Evolutionary conservation across 805 yeast genomes (phyloP).

Genomic region (Starmera pachycereana): DNA sequence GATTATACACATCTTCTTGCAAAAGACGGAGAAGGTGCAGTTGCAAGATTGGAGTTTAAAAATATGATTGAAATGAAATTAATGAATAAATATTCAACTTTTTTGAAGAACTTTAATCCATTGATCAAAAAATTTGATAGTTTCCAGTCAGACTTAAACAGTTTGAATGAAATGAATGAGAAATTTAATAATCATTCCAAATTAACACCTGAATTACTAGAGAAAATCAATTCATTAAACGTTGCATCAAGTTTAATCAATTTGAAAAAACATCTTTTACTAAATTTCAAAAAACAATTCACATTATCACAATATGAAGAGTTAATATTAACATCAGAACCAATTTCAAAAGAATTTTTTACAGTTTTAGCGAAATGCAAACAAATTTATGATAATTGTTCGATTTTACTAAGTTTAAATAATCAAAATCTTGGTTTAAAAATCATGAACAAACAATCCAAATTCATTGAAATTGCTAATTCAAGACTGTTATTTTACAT

Average conservation of each 20-base stretch:
- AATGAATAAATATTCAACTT: constrained; percentile 42
- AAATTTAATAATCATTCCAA: constrained; percentile 7
- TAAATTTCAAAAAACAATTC: constrained; percentile 48
- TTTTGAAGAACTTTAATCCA: constrained; percentile 33
- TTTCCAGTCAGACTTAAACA: constrained; percentile 12
- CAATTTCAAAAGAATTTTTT: constrained; percentile 45
- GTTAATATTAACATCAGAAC: constrained; percentile 36
- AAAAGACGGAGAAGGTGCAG: constrained; percentile 30
- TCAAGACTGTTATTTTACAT: constrained; percentile 37
- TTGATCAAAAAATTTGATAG: constrained; percentile 31
- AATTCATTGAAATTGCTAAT: constrained; percentile 40
- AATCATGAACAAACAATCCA: constrained; percentile 49
- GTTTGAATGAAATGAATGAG: constrained; percentile 9
- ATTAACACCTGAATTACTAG: constrained; percentile 8
- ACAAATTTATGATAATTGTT: constrained; percentile 54
- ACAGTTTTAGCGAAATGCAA: constrained; percentile 49
- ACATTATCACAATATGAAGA: constrained; percentile 66
- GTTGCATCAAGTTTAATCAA: constrained; percentile 10
- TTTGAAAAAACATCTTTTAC: constrained; percentile 42
- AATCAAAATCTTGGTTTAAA: constrained; percentile 56
- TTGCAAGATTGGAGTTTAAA: constrained; percentile 49
- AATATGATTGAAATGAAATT: constrained; percentile 53
- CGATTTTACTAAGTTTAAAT: constrained; percentile 58
- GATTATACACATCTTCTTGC: too few relatives aligned
- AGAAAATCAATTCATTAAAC: constrained; percentile 11